A percentile compares a stretch with the other conserved stretches of the same genome.
Conservation (phyloP, 2,329 filamentous ascomycete species). For the Didymella pomorum region DNA sequence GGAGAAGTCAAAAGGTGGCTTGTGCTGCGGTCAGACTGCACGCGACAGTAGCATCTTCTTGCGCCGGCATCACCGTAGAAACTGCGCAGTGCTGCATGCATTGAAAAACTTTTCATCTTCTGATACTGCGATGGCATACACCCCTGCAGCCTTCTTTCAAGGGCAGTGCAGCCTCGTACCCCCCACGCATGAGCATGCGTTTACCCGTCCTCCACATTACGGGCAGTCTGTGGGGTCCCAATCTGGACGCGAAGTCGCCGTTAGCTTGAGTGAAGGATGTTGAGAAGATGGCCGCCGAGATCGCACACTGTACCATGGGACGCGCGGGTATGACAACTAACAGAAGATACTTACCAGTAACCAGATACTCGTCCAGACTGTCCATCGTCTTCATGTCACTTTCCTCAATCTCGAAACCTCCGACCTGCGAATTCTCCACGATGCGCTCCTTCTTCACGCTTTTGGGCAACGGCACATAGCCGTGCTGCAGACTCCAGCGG, state of each 20-base stretch:
- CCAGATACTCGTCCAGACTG: conserved; percentile 73
- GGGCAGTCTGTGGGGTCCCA: conserved; percentile 58
- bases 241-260: conserved; percentile 39
- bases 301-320: conserved; percentile 17
- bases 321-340: conserved; percentile 6
- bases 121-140: conserved; percentile 17
- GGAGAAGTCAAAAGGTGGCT: conserved; percentile 17
- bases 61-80: conserved; percentile 11
- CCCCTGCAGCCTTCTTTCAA: conserved; percentile 15
- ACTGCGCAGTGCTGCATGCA: conserved; percentile 10
- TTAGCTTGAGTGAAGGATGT: conserved; percentile 27
- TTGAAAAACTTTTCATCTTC: neutral
- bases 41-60: conserved; percentile 11
- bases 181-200: conserved; percentile 34
- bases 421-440: conserved; percentile 69
- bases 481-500: conserved; percentile 79
- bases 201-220: conserved; percentile 33
- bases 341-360: conserved; percentile 58
- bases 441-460: conserved; percentile 70
- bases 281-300: conserved; percentile 22
- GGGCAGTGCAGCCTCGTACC: conserved; percentile 21
- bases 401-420: conserved; percentile 66
- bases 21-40: conserved; percentile 11
- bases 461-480: conserved; percentile 77
- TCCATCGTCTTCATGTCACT: conserved; percentile 71